Evolutionary conservation across 164 flowering plant species (phyloP).

Genomic region (Platanus orientalis): DNA sequence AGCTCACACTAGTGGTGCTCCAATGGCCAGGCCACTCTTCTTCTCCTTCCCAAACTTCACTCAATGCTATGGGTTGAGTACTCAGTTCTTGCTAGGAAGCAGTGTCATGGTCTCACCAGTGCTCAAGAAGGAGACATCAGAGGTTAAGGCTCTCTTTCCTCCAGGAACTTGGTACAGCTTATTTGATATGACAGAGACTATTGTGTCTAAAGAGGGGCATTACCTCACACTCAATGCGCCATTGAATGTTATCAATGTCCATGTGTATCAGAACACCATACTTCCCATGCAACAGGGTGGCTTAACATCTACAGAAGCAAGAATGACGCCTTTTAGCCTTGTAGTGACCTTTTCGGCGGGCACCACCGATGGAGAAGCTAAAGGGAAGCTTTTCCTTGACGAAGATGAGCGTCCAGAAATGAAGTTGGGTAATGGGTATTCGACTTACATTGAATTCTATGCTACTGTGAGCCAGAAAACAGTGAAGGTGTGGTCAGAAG

Average conservation of each 20-base stretch:
- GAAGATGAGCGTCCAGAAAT: conserved; percentile 68
- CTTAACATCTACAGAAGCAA: conserved; percentile 56
- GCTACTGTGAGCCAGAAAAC: conserved; percentile 32
- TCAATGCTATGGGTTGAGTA: conserved; percentile 49
- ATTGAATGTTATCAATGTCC: conserved; percentile 65
- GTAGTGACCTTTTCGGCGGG: conserved; percentile 62
- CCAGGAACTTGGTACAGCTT: conserved; percentile 77
- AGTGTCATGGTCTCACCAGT: conserved; percentile 80
- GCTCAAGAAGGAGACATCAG: conserved; percentile 34
- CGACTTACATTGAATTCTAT: conserved; percentile 48
- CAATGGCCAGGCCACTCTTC: conserved; percentile 83
- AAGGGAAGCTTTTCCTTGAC: conserved; percentile 54
- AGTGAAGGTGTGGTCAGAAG: conserved; percentile 65
- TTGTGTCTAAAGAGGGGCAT: conserved; percentile 36
- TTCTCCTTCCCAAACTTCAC: conserved; percentile 61
- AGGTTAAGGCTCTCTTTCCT: conserved; percentile 60
- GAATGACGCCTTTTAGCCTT: conserved; percentile 59
- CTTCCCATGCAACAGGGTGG: conserved; percentile 85
- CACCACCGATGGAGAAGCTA: conserved; percentile 37
- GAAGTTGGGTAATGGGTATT: conserved; percentile 51
- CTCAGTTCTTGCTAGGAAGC: conserved; percentile 74
- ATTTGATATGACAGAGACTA: conserved; percentile 54
- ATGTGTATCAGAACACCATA: conserved; percentile 64
- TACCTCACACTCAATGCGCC: conserved; percentile 68
- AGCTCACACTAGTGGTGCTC: conserved; percentile 72